Base-by-base conservation (phyloP, 148 eudicot species). In the Bassia scoparia region DNA sequence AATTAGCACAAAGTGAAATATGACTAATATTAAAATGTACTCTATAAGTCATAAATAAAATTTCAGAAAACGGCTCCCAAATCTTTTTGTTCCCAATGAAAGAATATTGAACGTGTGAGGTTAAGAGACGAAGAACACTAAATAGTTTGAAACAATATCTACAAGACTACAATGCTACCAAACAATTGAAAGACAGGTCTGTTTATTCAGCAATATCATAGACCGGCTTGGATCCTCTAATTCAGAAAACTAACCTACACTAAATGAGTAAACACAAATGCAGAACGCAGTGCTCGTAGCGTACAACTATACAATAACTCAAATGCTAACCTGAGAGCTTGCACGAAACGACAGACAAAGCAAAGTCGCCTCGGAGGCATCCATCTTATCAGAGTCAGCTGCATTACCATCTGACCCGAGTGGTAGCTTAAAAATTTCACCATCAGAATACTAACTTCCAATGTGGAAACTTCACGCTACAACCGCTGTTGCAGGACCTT, bases 331-430 rank as follows among this genome's bases (percentile, higher is more conserved):
- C 97, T 87, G 97, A 71, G 99, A 92, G 74, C 80, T 88, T 43
- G 94, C 97, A 29, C 97, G 90, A 75, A 95, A 95, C 1, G 92
- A 87, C 12, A 92, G 84, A 83, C 99, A 87, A 69, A 95, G 77
- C 50, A 92, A 79, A 30, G 97, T 80, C 46, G 85, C 96, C 79
- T 90, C 88, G 3, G 96, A 92, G 50, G 71, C 59, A 71, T 74
- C 83, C 54, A 71, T 55, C 54, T 81, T 78, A 66, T 61, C 29
- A 10, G 73, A 68, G 61, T 81, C 84, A 69, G 71, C 78, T 17
- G n/a, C 85, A 70, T 77, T 74, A 29, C 69, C 90, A 72, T 77
- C 72, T 52, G 79, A 81, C 18, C 76, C 76, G 66, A 87, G 54
- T 4, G 97, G 99, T 68, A 95, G 83, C 84, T 83, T 88, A 76